These are phyloP conservation scores for Alternaria brassicicola DNA, from an alignment of 2,329 filamentous ascomycete genomes.

Conservation along the genomic window DNA sequence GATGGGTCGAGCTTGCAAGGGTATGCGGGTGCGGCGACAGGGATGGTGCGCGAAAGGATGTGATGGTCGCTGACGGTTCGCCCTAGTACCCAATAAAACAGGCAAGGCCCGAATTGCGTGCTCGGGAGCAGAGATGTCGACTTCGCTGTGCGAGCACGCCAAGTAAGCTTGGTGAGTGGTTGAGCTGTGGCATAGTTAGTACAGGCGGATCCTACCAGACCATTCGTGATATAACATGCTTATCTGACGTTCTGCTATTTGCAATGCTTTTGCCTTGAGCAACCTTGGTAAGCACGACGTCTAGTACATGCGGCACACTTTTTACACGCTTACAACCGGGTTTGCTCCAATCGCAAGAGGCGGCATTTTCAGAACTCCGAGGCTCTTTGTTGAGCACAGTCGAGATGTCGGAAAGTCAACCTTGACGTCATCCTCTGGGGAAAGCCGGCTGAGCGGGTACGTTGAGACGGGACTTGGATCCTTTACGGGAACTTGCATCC, in stretches of 20 bases:
- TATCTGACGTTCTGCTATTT: not conserved
- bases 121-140: conserved; percentile 42
- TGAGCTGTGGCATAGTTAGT: not conserved
- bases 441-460: conserved; percentile 3
- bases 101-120: conserved; percentile 38
- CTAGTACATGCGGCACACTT: not conserved
- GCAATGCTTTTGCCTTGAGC: not conserved
- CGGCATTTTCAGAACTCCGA: not conserved
- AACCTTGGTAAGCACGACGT: not conserved
- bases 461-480: conserved; percentile 2
- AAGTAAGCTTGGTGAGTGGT: conserved; percentile 3
- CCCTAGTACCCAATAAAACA: conserved; percentile 30
- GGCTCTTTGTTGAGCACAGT: not conserved
- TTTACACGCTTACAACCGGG: not conserved
- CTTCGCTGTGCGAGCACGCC: conserved; percentile 5
- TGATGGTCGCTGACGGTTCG: conserved; percentile 23
- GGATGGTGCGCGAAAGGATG: conserved; percentile 31
- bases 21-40: conserved; percentile 33
- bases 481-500: conserved; percentile 3
- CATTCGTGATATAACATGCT: not conserved
- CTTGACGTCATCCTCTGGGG: conserved; percentile 9
- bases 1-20: conserved; percentile 28
- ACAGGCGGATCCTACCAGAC: not conserved
- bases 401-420: not conserved
- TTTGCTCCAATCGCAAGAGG: not conserved